Conservation (phyloP, 1,139 yeast species). For the Sugiyamaella castrensis region DNA sequence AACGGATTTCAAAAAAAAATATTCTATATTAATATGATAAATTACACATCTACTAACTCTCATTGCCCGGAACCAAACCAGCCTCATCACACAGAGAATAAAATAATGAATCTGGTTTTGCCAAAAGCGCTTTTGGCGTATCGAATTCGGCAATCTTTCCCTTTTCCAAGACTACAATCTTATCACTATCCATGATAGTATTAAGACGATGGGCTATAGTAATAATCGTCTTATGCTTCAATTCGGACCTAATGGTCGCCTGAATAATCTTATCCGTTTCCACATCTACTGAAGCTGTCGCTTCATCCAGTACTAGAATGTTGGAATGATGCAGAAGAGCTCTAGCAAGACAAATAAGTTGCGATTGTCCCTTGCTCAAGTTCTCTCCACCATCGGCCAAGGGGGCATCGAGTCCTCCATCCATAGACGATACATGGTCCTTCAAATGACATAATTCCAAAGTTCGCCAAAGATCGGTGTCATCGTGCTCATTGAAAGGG, state of each 20-base stretch:
- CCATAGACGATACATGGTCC: constrained; percentile 62
- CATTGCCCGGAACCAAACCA: constrained; percentile 5
- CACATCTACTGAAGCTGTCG: constrained; percentile 81
- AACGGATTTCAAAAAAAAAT: not conserved
- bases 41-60: not conserved
- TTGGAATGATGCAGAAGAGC: constrained; percentile 62
- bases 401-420: constrained; percentile 36
- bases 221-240: constrained; percentile 62
- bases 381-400: constrained; percentile 70
- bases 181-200: constrained; percentile 75
- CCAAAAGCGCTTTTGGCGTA: constrained; percentile 29
- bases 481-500: constrained; percentile 53
- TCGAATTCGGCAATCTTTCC: constrained; percentile 17
- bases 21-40: not conserved
- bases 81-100: constrained; percentile 13
- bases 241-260: constrained; percentile 62
- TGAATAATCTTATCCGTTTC: constrained; percentile 74
- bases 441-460: constrained; percentile 73
- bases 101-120: constrained; percentile 19
- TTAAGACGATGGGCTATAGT: constrained; percentile 82
- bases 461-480: constrained; percentile 52
- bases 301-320: constrained; percentile 71
- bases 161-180: constrained; percentile 43
- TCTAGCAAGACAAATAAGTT: constrained; percentile 68
- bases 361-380: constrained; percentile 74